Evolutionary conservation across 495 filamentous ascomycete genomes (phyloP).

Genomic region (Podospora pseudoanserina): DNA sequence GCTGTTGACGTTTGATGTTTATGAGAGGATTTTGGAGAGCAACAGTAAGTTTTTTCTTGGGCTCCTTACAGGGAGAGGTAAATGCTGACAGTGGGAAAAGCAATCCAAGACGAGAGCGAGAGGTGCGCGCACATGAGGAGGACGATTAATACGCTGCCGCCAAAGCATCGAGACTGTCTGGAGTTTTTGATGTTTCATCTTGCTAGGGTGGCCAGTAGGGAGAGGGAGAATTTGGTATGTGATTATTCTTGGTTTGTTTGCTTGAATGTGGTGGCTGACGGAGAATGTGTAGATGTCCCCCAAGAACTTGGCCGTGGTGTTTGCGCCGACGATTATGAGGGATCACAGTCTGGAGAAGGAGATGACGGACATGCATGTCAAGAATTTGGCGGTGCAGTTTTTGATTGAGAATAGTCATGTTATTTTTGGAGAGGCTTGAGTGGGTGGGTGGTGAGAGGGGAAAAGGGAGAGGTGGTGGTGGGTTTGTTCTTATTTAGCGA

Average conservation of each 20-base stretch:
- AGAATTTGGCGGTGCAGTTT: conserved; percentile 86
- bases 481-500: not conserved
- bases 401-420: conserved; percentile 80
- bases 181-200: conserved; percentile 95
- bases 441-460: not conserved
- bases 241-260: not conserved
- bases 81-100: conserved; percentile 21
- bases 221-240: conserved; percentile 71
- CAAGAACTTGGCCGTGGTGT: conserved; percentile 92
- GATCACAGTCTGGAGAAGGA: conserved; percentile 84
- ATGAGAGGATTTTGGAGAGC: conserved; percentile 83
- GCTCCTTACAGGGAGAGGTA: too few relatives aligned
- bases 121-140: conserved; percentile 65
- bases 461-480: not conserved
- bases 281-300: conserved; percentile 67
- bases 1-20: conserved; percentile 87
- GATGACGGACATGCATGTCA: conserved; percentile 91
- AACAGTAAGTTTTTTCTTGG: conserved; percentile 42
- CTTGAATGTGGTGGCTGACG: too few relatives aligned
- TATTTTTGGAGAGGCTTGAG: conserved; percentile 57
- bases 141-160: conserved; percentile 71
- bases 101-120: conserved; percentile 51
- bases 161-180: conserved; percentile 78
- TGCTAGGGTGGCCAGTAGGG: conserved; percentile 76
- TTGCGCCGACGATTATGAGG: conserved; percentile 95